Base-by-base conservation (phyloP, 768 basidiomycete species). In the Leccinum disarticulatum region DNA sequence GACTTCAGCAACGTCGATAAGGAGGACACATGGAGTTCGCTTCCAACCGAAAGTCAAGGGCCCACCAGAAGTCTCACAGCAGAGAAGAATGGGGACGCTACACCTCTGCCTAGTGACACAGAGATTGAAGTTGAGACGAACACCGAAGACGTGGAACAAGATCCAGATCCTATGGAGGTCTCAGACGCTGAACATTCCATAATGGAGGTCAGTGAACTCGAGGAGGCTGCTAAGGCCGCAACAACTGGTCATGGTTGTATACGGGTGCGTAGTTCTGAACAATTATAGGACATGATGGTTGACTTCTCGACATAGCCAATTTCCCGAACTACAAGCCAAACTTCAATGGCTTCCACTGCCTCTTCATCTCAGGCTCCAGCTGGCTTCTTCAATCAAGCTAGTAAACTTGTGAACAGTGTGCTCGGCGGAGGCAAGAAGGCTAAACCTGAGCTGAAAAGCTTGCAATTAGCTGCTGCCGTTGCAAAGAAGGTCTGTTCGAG, bases 401-500 rank as follows among this genome's bases (percentile, higher is more conserved):
- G 84, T 17, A 90, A 86, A 64, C 75, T 90, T 15, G 77, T 91
- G 49, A 85, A 76, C 63, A 89, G 77, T 60, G 83, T 90, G 58
- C 76, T 91, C 56, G 85, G 89, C 7, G 81, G 80, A 22, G 77
- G 80, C 60, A 93, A 90, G 78, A 93, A 91, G 70, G 79, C 71
- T 47, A 89, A 89, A 65, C 78, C 85, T 8, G 88, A 91, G 68
- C 84, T 92, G 46, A 94, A 93, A 78, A 91, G 87, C 52, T 70
- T 94, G 31, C 90, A 92, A 68, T 81, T 87, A 61, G 93, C 94
- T 15, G 90, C 91, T 0, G 83, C 83, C 17, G 91, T 86, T 3
- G 93, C 92, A 3, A 95, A 93, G 79, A 96, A 89, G 87, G 95
- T 94, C 17, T n/a, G 78, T 41, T 55, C 9, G 54, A 58, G 64